These are phyloP conservation scores for Sicyos baderoa DNA, from an alignment of 306 rosid genomes.

Conservation along the genomic window DNA sequence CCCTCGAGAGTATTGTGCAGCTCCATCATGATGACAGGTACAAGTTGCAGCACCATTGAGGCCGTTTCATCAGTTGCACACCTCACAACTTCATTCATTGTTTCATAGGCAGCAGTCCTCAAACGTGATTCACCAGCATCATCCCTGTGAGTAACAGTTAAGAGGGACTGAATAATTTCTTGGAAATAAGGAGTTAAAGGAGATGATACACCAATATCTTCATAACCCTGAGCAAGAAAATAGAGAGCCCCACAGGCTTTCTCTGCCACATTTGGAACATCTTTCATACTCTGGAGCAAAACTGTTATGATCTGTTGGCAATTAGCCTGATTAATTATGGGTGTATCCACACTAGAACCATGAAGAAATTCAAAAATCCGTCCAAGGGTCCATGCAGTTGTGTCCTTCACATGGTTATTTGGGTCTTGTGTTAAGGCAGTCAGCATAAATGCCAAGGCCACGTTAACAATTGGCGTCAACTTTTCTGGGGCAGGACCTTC, in stretches of 20 bases:
- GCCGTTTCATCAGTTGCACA: conserved; percentile 85
- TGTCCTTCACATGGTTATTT: conserved; percentile 84
- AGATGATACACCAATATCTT: conserved; percentile 59
- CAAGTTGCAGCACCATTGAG: conserved; percentile 64
- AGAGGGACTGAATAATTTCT: conserved; percentile 70
- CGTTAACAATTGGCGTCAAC: conserved; percentile 67
- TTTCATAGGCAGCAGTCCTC: conserved; percentile 89
- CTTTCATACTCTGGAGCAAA: conserved; percentile 82
- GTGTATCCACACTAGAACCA: conserved; percentile 69
- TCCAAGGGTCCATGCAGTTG: conserved; percentile 97
- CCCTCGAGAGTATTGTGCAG: conserved; percentile 74
- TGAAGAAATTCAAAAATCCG: conserved; percentile 90
- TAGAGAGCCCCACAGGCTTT: conserved; percentile 94
- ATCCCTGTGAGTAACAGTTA: conserved; percentile 69
- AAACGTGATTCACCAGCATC: conserved; percentile 89
- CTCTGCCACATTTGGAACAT: conserved; percentile 93
- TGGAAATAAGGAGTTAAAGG: conserved; percentile 71
- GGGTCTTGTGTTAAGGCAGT: conserved; percentile 69
- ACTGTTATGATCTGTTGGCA: conserved; percentile 72
- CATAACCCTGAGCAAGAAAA: conserved; percentile 89
- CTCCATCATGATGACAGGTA: conserved; percentile 70
- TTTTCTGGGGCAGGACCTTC: conserved; percentile 93
- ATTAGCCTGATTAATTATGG: conserved; percentile 66
- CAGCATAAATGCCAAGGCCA: conserved; percentile 73
- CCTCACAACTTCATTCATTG: conserved; percentile 87